These are phyloP conservation scores for Grosmannia huntii DNA, from an alignment of 2,329 filamentous ascomycete species.

Conservation along the genomic window DNA sequence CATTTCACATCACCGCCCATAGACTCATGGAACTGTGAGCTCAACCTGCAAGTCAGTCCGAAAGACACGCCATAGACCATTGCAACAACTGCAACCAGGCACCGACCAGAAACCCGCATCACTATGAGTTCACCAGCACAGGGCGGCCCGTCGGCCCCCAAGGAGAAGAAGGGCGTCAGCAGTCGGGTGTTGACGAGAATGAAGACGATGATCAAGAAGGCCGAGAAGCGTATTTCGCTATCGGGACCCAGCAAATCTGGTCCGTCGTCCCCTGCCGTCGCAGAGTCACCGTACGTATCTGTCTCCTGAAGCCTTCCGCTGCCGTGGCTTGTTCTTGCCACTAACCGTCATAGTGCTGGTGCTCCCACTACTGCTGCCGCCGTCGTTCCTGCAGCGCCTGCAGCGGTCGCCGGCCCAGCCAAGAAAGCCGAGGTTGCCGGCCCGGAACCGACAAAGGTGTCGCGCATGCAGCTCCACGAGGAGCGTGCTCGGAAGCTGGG, in stretches of 20 bases:
- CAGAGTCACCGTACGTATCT: conserved; percentile 6
- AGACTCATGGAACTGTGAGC: not conserved
- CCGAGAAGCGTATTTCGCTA: conserved; percentile 20
- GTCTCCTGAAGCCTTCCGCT: too few species aligned
- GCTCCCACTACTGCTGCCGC: not conserved
- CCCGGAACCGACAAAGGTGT: conserved; percentile 21
- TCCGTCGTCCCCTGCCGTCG: conserved; percentile 10
- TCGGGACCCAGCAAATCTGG: conserved; percentile 10
- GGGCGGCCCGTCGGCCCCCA: conserved; percentile 21
- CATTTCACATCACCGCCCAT: not conserved
- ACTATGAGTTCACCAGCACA: conserved; percentile 31
- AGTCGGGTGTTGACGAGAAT: conserved; percentile 35
- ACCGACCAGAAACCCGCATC: not conserved
- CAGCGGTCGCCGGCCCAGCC: conserved; percentile 4
- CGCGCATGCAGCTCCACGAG: conserved; percentile 38
- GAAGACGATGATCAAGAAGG: conserved; percentile 36
- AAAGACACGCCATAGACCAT: not conserved
- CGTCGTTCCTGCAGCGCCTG: not conserved
- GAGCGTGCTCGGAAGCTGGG: conserved; percentile 44
- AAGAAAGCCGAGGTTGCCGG: conserved; percentile 1
- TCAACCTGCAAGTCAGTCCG: not conserved
- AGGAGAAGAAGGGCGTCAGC: conserved; percentile 33
- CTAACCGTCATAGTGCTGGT: not conserved
- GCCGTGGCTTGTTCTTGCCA: too few species aligned
- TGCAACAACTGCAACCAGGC: not conserved